These are phyloP conservation scores for Penicillium herquei DNA, from an alignment of 495 filamentous ascomycete genomes.

Conservation along the genomic window DNA sequence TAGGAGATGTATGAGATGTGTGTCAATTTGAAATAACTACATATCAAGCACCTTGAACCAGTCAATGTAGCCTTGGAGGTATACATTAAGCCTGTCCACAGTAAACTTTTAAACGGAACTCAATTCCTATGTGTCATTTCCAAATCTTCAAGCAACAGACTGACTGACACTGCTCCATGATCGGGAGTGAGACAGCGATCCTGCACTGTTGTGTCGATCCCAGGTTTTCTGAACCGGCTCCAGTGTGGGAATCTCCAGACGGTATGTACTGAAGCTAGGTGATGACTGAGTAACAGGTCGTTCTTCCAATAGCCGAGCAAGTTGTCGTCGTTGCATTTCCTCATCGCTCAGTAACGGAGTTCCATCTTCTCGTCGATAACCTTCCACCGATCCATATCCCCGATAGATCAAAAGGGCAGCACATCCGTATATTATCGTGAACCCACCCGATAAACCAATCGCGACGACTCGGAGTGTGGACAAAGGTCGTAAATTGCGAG, in stretches of 20 bases:
- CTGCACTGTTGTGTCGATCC: not conserved
- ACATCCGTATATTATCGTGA: conserved; percentile 26
- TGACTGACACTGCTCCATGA: not conserved
- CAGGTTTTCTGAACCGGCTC: conserved; percentile 11
- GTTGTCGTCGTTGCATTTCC: conserved; percentile 38
- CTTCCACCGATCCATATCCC: conserved; percentile 7
- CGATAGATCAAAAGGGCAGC: conserved; percentile 26
- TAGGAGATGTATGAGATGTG: too few relatives aligned
- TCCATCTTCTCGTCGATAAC: conserved; percentile 10
- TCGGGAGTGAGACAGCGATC: not conserved
- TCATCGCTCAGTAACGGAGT: conserved; percentile 33
- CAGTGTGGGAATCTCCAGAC: conserved; percentile 25
- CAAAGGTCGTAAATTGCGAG: conserved; percentile 26
- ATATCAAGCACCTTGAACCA: too few relatives aligned
- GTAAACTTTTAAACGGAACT: too few relatives aligned
- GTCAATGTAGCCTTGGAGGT: too few relatives aligned
- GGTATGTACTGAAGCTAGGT: conserved; percentile 34
- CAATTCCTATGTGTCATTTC: too few relatives aligned
- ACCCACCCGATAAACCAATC: conserved; percentile 26
- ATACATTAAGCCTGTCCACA: too few relatives aligned
- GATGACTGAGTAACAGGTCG: conserved; percentile 16
- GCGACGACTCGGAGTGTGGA: conserved; percentile 19
- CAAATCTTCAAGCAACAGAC: not conserved
- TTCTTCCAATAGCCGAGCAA: conserved; percentile 31
- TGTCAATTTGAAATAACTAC: too few relatives aligned